Evolutionary conservation across 805 yeast species (phyloP), one percentile per base, ranked within the genome.

Genomic region (Komagataella pseudopastoris): DNA sequence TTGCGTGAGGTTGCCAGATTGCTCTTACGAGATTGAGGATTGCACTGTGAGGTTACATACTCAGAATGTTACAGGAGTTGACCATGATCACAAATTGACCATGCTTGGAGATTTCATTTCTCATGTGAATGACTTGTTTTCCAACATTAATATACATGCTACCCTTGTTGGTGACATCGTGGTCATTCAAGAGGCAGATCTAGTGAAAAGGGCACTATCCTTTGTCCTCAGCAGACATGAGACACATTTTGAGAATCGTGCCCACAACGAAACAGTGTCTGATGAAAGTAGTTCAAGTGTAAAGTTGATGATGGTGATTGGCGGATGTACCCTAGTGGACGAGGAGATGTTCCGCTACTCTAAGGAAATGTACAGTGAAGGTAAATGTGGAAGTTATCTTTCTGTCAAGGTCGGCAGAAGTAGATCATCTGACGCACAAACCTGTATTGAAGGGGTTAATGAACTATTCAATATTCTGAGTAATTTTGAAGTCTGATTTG

Each of bases 31-130:
- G 54, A 71, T 78, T 45, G 85, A 85, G 55, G 95, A 88, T 53
- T 82, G 91, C 45, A 80, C 88, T 45, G 72, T 91, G 47, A 74
- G 84, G 52, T 81, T 88, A 60, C 85, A 87, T 58, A 82, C 95
- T 1, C 89, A 86, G 49, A 74, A 72, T 50, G 80, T 86, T 6
- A 77, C 76, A 47, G 80, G 77, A 47, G 76, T 75, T 17, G 78
- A 76, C 56, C 69, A 72, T 24, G 88, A 83, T 50, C 77, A 95
- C 58, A 80, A 81, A 50, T 65, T 75, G 30, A 74, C 82, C 48
- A 75, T 83, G 17, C 77, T 88, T 67, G 96, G 97, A 49, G 96
- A 89, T 58, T 76, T 85, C 52, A 81, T 90, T 48, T 82, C 90
- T 22, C 89, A 88, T 63, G 80, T 90, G 52, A 89, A 91, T 65